Conservation (phyloP, 2,329 filamentous ascomycete species). For the Thielaviopsis populi region DNA sequence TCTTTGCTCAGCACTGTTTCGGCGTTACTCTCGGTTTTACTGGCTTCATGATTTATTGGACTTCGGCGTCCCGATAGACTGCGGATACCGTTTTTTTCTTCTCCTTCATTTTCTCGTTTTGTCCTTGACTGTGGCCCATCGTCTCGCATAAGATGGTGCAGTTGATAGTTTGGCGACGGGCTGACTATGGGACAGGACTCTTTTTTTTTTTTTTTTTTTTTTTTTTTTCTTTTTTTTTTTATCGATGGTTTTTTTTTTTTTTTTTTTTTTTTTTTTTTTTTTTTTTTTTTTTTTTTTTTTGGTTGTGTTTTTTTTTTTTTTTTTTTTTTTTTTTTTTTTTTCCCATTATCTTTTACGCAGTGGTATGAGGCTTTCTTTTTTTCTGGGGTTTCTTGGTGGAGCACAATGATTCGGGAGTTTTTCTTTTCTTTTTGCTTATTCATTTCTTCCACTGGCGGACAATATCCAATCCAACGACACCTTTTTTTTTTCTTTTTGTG, state of each 20-base stretch:
- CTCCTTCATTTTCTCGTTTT: conserved; percentile 3
- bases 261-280: conserved; percentile 1
- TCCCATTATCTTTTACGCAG: conserved; percentile 13
- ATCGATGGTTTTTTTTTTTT: conserved; percentile 5
- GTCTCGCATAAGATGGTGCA: background rate
- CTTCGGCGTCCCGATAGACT: conserved; percentile 11
- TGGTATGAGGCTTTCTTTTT: conserved; percentile 14
- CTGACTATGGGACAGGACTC: background rate
- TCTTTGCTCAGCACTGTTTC: conserved; percentile 14
- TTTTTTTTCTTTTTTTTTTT: conserved; percentile 6
- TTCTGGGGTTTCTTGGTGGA: conserved; percentile 8
- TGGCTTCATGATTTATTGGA: conserved; percentile 12
- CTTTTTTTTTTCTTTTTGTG: conserved; percentile 5
- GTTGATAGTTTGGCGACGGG: background rate
- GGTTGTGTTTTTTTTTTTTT: conserved; percentile 1
- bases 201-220: conserved; percentile 3
- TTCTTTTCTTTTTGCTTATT: conserved; percentile 7
- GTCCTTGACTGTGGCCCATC: background rate
- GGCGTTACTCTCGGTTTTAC: conserved; percentile 13
- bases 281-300: conserved; percentile 3
- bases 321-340: conserved; percentile 6
- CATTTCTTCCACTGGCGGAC: conserved; percentile 5
- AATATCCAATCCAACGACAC: conserved; percentile 2
- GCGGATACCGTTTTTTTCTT: conserved; percentile 11
- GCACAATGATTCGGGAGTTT: conserved; percentile 14